These are phyloP conservation scores for Chionographis japonica DNA, from an alignment of 106 monocot genomes.

Conservation along the genomic window DNA sequence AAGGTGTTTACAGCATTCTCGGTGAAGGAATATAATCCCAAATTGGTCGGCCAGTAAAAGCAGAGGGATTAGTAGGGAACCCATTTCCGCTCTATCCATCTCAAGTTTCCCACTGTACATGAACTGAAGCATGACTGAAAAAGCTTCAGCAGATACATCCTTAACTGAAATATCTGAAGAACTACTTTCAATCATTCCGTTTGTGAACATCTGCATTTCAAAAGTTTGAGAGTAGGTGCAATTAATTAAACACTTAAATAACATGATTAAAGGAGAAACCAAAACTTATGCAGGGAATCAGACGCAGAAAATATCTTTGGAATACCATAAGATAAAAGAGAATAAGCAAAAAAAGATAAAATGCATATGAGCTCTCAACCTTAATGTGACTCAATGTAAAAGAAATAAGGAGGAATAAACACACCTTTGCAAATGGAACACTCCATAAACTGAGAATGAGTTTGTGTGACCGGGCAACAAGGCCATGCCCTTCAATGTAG, in stretches of 20 bases:
- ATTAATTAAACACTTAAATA: too few species aligned
- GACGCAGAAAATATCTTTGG: not conserved
- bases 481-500: slow-evolving; percentile 57
- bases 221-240: not conserved
- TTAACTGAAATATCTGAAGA: slow-evolving; percentile 55
- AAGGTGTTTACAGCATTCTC: slow-evolving; percentile 71
- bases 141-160: slow-evolving; percentile 67
- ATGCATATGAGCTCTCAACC: not conserved
- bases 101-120: slow-evolving; percentile 82
- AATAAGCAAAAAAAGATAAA: too few species aligned
- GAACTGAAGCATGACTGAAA: slow-evolving; percentile 61
- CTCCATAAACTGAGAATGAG: slow-evolving; percentile 90
- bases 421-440: slow-evolving; percentile 76
- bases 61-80: slow-evolving; percentile 47
- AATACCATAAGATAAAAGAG: too few species aligned
- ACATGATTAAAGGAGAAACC: too few species aligned
- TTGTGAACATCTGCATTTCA: slow-evolving; percentile 87
- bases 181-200: slow-evolving; percentile 89
- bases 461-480: slow-evolving; percentile 58
- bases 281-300: not conserved
- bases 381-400: not conserved
- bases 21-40: slow-evolving; percentile 53
- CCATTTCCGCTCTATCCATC: slow-evolving; percentile 33
- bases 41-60: slow-evolving; percentile 84
- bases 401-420: not conserved